These are phyloP conservation scores for Pythium sp. DNA, from an alignment of 352 stramenopile genomes.

Conservation along the genomic window DNA sequence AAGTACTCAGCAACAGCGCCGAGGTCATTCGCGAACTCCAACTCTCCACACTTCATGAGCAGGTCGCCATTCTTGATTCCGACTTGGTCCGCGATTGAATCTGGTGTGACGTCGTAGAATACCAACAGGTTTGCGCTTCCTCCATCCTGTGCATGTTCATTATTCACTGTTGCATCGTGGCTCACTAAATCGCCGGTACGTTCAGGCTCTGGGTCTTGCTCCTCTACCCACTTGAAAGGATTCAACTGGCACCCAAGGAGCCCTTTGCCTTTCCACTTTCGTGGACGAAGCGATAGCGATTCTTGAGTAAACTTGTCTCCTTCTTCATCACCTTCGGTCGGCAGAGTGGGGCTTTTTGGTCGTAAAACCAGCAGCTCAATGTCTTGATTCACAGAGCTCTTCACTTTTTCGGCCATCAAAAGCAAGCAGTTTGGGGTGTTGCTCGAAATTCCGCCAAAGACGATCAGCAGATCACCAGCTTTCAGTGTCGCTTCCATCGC, in stretches of 20 bases:
- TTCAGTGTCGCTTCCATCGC: constrained; percentile 42
- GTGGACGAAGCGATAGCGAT: constrained; percentile 24
- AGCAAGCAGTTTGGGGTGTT: constrained; percentile 50
- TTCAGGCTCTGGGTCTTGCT: constrained; percentile 1
- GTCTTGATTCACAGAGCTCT: constrained; percentile 34
- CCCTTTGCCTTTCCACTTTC: constrained; percentile 64
- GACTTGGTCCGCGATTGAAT: constrained; percentile 27
- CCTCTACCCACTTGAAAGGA: constrained; percentile 49
- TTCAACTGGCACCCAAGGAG: constrained; percentile 60
- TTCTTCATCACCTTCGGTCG: not conserved
- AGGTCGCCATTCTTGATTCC: constrained; percentile 50
- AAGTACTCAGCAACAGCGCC: constrained; percentile 21
- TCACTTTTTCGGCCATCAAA: constrained; percentile 46
- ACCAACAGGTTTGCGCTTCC: constrained; percentile 23
- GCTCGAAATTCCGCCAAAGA: constrained; percentile 48
- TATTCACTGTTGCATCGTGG: not conserved
- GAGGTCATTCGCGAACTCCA: constrained; percentile 22
- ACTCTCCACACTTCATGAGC: constrained; percentile 33
- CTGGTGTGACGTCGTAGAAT: constrained; percentile 34
- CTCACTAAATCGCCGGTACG: not conserved
- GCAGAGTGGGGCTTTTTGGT: not conserved
- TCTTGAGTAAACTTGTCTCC: not conserved
- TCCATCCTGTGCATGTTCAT: not conserved
- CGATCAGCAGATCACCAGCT: constrained; percentile 40
- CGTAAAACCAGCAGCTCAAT: constrained; percentile 43